These are phyloP conservation scores for Artemisia annua DNA, from an alignment of 129 eudicot genomes.

Conservation along the genomic window DNA sequence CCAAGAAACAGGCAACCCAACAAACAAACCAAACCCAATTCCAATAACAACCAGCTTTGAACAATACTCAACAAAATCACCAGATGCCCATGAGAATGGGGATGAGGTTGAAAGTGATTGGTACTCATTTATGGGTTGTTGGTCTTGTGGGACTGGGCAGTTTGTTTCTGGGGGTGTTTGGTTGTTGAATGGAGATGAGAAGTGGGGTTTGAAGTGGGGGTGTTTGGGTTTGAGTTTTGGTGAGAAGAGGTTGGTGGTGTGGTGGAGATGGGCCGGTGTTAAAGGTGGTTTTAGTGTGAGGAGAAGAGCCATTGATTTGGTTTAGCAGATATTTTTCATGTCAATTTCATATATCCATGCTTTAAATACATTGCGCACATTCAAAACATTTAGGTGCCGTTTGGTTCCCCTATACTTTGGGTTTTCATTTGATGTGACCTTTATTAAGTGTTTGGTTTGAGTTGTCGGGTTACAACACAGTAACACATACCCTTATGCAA, in stretches of 20 bases:
- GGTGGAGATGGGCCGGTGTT: conserved; percentile 27
- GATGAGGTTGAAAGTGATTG: conserved; percentile 68
- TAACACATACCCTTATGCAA: no score
- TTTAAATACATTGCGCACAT: no score
- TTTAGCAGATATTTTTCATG: not conserved
- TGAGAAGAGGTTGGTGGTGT: conserved; percentile 25
- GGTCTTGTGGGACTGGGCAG: conserved; percentile 91
- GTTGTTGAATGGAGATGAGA: conserved; percentile 45
- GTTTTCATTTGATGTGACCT: no score
- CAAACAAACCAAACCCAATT: conserved; percentile 64
- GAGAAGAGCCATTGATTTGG: conserved; percentile 28
- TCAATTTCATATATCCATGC: no score
- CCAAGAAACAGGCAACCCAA: conserved; percentile 92
- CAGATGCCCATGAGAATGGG: conserved; percentile 91
- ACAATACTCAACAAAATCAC: conserved; percentile 52
- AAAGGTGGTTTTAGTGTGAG: conserved; percentile 36
- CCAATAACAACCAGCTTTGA: conserved; percentile 65
- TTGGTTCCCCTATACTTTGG: no score
- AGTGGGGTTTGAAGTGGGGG: conserved; percentile 39
- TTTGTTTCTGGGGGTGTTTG: conserved; percentile 60
- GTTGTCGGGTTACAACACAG: no score
- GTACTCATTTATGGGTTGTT: conserved; percentile 91
- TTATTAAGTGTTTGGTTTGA: no score
- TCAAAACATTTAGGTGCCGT: no score
- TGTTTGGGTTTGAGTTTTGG: conserved; percentile 23